Conservation (phyloP, 2,329 filamentous ascomycete genomes). For the Microthyrium microscopicum region DNA sequence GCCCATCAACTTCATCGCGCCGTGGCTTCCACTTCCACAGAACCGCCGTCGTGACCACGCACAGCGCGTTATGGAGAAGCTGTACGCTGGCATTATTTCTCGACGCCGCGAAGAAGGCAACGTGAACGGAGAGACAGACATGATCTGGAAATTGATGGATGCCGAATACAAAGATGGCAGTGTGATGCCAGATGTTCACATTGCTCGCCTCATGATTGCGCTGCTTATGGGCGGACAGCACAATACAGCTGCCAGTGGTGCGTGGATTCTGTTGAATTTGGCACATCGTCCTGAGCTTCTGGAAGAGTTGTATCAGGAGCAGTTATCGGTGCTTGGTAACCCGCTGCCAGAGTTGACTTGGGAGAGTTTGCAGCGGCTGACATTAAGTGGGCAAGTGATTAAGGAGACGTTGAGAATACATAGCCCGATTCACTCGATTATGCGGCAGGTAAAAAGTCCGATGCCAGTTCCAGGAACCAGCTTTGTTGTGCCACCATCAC, state of each 20-base stretch:
- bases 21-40: constrained; percentile 64
- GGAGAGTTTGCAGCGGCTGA: constrained; percentile 57
- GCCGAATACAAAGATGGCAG: constrained; percentile 61
- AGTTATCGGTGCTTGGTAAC: constrained; percentile 46
- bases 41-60: constrained; percentile 61
- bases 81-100: constrained; percentile 63
- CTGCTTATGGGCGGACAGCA: constrained; percentile 75
- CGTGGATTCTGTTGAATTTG: constrained; percentile 65
- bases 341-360: constrained; percentile 50
- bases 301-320: constrained; percentile 65
- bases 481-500: constrained; percentile 58
- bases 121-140: constrained; percentile 34
- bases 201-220: constrained; percentile 78
- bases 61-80: constrained; percentile 56
- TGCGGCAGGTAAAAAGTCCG: constrained; percentile 70
- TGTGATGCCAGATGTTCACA: constrained; percentile 54
- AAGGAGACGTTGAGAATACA: constrained; percentile 78
- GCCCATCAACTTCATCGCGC: constrained; percentile 67
- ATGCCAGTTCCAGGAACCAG: constrained; percentile 64
- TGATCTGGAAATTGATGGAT: constrained; percentile 72
- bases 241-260: constrained; percentile 59
- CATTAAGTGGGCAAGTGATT: constrained; percentile 61
- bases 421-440: constrained; percentile 75
- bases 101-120: constrained; percentile 27
- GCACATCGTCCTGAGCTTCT: constrained; percentile 55